Evolutionary conservation across 192 early-diverging fungal species (phyloP), one percentile per base, ranked within the genome.

Genomic region (Backusella morwellensis): DNA sequence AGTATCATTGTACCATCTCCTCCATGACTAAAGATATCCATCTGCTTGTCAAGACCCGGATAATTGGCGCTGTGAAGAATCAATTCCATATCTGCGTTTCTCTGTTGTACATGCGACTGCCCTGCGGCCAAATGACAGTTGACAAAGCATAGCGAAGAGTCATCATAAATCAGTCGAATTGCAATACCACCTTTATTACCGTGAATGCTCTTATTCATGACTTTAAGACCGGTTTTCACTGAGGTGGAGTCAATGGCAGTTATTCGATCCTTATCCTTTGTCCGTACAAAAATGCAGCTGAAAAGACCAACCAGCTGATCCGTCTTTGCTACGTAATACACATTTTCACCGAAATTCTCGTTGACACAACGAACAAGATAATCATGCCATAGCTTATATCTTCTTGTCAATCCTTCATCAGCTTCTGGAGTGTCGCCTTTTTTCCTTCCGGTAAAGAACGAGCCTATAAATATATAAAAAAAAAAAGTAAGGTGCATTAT

Each of bases 301-400:
- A 97, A 96, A 54, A 99, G 86, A 12, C 98, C 98, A 35, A 99
- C 95, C 66, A 98, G 86, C 79, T 95, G 91, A 38, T 92, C 90
- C 35, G 92, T 88, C 70, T 91, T 91, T 34, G 97, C 70, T 6
- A 91, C 80, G 35, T 86, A 87, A 70, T 93, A 96, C 9, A 71
- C 75, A 44, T 79, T 85, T 12, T 84, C 75, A 1, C 82, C 87
- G 47, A 90, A 86, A 23, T 81, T 80, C 4, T 87, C 83, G 4
- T 85, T 66, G 47, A 97, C 86, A 38, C 85, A 84, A 26, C 82
- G 72, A 2, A 90, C 83, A 52, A 97, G 81, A 72, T 89, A 87
- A 21, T 95, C 90, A 35, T 90, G 91, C 97, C 97, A 99, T 26
- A 92, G 82, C 63, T 89, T 89, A 75, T 95, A 93, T 79, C 95